Conservation (phyloP, 352 stramenopile species). For the Pythium sp. region DNA sequence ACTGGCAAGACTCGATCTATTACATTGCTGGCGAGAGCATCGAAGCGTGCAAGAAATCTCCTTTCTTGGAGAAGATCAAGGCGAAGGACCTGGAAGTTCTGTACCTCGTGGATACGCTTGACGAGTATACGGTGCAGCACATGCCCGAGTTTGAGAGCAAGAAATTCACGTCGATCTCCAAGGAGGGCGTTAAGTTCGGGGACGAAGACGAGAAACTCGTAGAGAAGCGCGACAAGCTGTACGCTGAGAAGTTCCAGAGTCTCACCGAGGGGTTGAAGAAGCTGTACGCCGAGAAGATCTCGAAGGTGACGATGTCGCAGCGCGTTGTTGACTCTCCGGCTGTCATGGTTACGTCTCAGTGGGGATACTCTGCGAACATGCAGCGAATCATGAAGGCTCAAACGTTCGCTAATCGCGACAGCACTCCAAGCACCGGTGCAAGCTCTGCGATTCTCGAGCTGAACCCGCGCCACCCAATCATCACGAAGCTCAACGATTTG, state of each 20-base stretch:
- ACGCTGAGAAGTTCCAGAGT: conserved; percentile 95
- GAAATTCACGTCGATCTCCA: conserved; percentile 96
- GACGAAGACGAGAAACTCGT: conserved; percentile 97
- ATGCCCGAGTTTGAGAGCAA: conserved; percentile 94
- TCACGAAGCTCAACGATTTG: conserved; percentile 93
- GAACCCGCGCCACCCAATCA: conserved; percentile 98
- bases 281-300: conserved; percentile 94
- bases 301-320: conserved; percentile 94
- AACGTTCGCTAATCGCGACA: conserved; percentile 89
- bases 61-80: conserved; percentile 97
- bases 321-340: conserved; percentile 91
- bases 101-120: conserved; percentile 97
- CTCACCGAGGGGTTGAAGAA: conserved; percentile 97
- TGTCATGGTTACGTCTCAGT: conserved; percentile 96
- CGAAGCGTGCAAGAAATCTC: conserved; percentile 92
- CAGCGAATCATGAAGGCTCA: conserved; percentile 99
- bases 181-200: conserved; percentile 98
- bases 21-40: conserved; percentile 95
- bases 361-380: conserved; percentile 99
- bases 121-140: conserved; percentile 97
- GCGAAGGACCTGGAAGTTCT: conserved; percentile 98
- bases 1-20: conserved; percentile 99
- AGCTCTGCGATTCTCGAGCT: conserved; percentile 96
- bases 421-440: conserved; percentile 21
- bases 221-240: conserved; percentile 94